Conservation (phyloP, 805 yeast species). For the Hyphopichia homilentoma region DNA sequence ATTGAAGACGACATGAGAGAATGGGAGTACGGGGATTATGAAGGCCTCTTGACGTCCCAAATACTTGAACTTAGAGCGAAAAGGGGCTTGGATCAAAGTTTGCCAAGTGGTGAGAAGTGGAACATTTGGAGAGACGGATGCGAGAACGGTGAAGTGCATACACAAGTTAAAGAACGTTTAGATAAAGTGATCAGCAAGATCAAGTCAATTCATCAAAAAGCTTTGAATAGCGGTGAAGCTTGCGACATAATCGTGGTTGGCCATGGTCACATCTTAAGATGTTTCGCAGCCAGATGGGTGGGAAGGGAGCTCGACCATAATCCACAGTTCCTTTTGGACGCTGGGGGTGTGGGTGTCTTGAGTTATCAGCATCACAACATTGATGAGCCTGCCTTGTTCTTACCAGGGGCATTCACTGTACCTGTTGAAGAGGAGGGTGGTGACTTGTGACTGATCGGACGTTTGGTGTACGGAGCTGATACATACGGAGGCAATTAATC, state of each 20-base stretch:
- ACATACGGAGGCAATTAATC: too few relatives aligned
- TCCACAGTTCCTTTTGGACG: constrained; percentile 83
- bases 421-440: constrained; percentile 58
- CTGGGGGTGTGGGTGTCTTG: constrained; percentile 93
- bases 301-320: constrained; percentile 53
- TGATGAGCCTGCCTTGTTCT: constrained; percentile 79
- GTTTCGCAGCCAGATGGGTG: constrained; percentile 89
- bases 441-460: neutral
- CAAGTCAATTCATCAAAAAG: constrained; percentile 53
- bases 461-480: neutral
- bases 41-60: constrained; percentile 70
- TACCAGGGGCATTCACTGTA: constrained; percentile 79
- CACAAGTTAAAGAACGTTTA: constrained; percentile 65
- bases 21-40: constrained; percentile 97
- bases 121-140: constrained; percentile 90
- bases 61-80: constrained; percentile 56
- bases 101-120: constrained; percentile 48
- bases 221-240: constrained; percentile 46
- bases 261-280: constrained; percentile 90
- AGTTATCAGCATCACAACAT: constrained; percentile 83
- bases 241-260: constrained; percentile 83
- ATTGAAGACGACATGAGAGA: constrained; percentile 73
- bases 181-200: constrained; percentile 68
- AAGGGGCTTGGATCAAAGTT: constrained; percentile 49
- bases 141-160: constrained; percentile 77